These are phyloP conservation scores for Mycena citricolor DNA, from an alignment of 1,284 basidiomycete genomes.

Conservation along the genomic window DNA sequence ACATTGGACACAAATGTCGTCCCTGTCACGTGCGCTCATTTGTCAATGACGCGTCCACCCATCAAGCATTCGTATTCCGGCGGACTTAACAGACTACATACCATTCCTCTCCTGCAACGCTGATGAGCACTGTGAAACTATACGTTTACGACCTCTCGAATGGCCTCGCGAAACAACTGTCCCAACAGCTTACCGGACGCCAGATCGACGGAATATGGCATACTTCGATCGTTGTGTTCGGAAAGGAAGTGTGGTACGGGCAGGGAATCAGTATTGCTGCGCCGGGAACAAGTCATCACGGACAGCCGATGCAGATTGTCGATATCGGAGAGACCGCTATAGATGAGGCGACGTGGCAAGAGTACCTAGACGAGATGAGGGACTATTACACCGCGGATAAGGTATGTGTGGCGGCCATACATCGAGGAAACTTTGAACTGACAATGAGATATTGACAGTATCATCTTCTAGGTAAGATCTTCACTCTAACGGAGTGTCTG, in stretches of 20 bases:
- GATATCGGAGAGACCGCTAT: conserved; percentile 83
- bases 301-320: conserved; percentile 70
- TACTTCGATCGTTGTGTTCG: conserved; percentile 85
- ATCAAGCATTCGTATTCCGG: too few species aligned
- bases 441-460: conserved; percentile 59
- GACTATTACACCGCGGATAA: conserved; percentile 85
- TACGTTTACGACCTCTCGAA: conserved; percentile 91
- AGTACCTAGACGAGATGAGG: conserved; percentile 75
- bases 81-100: too few species aligned
- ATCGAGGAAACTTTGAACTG: conserved; percentile 6
- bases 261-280: conserved; percentile 70
- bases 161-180: conserved; percentile 78
- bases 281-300: conserved; percentile 73
- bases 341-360: conserved; percentile 81
- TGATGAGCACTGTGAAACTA: conserved; percentile 59
- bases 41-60: too few species aligned
- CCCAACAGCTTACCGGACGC: conserved; percentile 75
- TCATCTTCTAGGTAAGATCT: conserved; percentile 73
- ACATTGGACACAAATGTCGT: neutral
- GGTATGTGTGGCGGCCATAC: conserved; percentile 41
- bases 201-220: conserved; percentile 94
- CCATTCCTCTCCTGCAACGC: too few species aligned
- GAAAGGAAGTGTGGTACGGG: conserved; percentile 86
- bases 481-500: neutral
- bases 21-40: too few species aligned